Evolutionary conservation across 768 basidiomycete species (phyloP).

Genomic region (Mycena pura): DNA sequence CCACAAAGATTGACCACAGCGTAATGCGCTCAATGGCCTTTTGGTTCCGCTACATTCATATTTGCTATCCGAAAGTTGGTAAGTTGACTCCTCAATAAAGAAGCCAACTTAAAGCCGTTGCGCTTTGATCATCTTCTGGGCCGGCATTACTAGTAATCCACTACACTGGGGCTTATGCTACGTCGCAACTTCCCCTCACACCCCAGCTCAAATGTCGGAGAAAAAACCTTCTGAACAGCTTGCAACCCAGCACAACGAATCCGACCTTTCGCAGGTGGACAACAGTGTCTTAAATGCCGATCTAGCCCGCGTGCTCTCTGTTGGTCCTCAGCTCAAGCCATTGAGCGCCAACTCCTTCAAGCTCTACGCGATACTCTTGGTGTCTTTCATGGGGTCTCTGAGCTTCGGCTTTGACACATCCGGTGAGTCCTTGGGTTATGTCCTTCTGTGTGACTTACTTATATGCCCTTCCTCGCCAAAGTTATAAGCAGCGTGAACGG

Average conservation of each 20-base stretch:
- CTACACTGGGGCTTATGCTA: no score
- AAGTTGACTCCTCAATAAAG: no score
- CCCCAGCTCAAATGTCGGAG: no score
- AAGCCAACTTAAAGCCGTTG: no score
- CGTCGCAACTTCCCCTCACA: not conserved
- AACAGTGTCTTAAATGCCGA: slow-evolving; percentile 44
- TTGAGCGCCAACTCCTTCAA: slow-evolving; percentile 44
- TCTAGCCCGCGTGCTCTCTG: slow-evolving; percentile 49
- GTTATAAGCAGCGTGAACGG: slow-evolving; percentile 56
- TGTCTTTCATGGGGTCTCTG: slow-evolving; percentile 52
- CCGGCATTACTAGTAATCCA: no score
- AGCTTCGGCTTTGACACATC: slow-evolving; percentile 55
- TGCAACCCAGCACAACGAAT: not conserved
- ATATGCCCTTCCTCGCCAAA: slow-evolving; percentile 21
- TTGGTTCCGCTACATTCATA: no score
- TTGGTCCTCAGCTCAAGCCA: slow-evolving; percentile 49
- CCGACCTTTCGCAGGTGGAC: not conserved
- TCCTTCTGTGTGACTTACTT: not conserved
- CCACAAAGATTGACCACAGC: no score
- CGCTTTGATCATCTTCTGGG: no score
- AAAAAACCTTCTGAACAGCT: not conserved
- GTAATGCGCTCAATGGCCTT: no score
- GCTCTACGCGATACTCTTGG: slow-evolving; percentile 46
- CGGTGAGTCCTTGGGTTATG: slow-evolving; percentile 35
- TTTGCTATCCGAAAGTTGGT: no score